Percentiles rank a stretch among this genome's conserved stretches.
Evolutionary conservation across 192 early-diverging fungal genomes (phyloP).

Genomic region (Entophlyctis luteolus): DNA sequence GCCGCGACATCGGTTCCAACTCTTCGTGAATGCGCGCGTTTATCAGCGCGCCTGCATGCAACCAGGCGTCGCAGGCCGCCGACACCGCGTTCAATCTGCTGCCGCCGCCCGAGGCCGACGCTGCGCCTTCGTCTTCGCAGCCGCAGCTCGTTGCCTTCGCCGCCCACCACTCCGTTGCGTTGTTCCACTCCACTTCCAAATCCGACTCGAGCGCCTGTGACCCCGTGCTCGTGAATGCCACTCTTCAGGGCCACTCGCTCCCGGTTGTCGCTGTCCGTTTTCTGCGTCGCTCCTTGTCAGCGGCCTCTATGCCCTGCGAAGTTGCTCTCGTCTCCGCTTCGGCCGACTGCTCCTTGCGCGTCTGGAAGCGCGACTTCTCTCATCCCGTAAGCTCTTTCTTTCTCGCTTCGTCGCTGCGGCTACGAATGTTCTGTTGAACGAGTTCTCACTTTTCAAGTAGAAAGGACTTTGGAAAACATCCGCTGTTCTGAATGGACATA

Average conservation of each 20-base stretch:
- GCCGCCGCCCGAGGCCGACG: neutral
- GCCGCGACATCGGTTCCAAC: too few species aligned
- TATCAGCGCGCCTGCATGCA: neutral
- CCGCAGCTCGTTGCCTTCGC: neutral
- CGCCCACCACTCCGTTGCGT: neutral
- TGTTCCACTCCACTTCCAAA: neutral
- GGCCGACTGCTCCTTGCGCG: constrained; percentile 69
- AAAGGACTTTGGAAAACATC: constrained; percentile 54
- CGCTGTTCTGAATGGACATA: constrained; percentile 65
- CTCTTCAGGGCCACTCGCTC: constrained; percentile 70
- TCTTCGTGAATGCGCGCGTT: too few species aligned
- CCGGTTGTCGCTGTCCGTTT: constrained; percentile 76
- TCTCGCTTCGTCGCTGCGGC: too few species aligned
- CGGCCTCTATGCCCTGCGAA: constrained; percentile 35
- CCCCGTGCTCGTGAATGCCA: constrained; percentile 32
- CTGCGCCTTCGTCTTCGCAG: neutral
- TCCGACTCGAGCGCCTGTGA: neutral
- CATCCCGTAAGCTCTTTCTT: too few species aligned
- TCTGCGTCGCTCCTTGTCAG: constrained; percentile 53
- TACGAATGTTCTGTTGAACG: neutral
- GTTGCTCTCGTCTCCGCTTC: constrained; percentile 73
- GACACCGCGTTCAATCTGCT: neutral
- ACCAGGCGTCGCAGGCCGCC: neutral
- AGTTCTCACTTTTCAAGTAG: too few species aligned
- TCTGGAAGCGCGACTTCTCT: constrained; percentile 63